Base-by-base conservation (phyloP, 2,329 filamentous ascomycete genomes). In the Westerdykella sp. region DNA sequence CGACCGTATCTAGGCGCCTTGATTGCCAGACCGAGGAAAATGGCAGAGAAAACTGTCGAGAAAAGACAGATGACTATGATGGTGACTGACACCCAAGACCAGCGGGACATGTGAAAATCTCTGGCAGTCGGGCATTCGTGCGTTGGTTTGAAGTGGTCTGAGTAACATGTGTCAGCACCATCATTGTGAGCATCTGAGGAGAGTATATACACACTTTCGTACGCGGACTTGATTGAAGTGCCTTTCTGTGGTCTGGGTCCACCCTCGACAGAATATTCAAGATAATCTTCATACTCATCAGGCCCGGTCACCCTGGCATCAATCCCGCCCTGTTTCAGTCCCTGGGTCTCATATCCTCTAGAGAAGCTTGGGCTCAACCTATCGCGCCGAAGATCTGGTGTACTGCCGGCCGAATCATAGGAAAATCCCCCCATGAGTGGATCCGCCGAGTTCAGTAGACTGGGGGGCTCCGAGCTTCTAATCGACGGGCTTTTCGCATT, bases 1-100 rank as follows among this genome's bases (percentile, higher is more conserved):
- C 68, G 69, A 7, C 81, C 81, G 65, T 80, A 89, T 48, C 77
- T 69, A 0, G 83, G 84, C 45, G 80, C 80, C 1, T 70, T 57
- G 10, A 85, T 65, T 0, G 84, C 80, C 4, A 83, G 71, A 1
- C 75, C 66, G 1, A 89, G 67, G 71, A 82, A 88, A n/a, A 85
- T 65, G 0, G 73, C 76, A n/a, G 80, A 84, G 42, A 83, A 70
- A 2, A 76, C 49, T 0, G 81, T 84, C 0, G 81, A 83, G 53
- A 84, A 83, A 1, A 85, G 41, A 0, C 80, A 81, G 5, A 73
- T 60, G 1, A 64, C 39, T 6, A 74, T 47, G 11, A 73, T 60
- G 5, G 55, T 58, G 10, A 68, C 48, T 5, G 69, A 66, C 9
- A 82, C 65, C 76, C 77, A 82, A 5, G 61, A 59, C n/a, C 58